Base-by-base conservation (phyloP, 352 stramenopile genomes). In the Phytophthora fragariae region DNA sequence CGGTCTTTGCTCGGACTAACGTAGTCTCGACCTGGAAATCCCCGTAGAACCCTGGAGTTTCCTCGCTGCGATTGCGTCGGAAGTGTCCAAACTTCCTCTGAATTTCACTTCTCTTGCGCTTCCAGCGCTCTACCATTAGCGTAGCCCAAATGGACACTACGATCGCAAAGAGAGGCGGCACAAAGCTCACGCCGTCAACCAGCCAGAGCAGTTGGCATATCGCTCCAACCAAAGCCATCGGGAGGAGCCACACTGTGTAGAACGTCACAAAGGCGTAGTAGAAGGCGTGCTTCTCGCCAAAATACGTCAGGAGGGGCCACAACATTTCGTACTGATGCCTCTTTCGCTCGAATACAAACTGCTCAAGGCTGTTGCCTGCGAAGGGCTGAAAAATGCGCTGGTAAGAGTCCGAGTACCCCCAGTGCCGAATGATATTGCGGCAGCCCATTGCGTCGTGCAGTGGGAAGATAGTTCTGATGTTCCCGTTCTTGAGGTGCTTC, bases 71-170 rank as follows among this genome's bases (percentile, higher is more conserved):
- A 65, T 90, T 92, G 63, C 80, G 80, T 61, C 80, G 79, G 44
- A 89, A 88, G 57, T 90, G 90, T 58, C 92, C 93, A 76, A 96
- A 98, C 17, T 78, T 87, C 33, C 85, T 72, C 33, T 92, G 82
- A 53, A 97, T 89, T 67, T 91, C 83, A 33, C 84, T 89, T 44
- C 91, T 79, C 68, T 98, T 96, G 46, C 91, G 92, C 68, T 97
- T 97, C 92, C 92, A 98, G 15, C 85, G 86, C 76, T 98, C 92
- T 7, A 98, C 82, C 57, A 98, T 68, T 4, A 96, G 63, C 49
- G 93, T 94, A 4, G 87, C 88, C 92, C 91, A 97, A 57, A 98
- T 83, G 44, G 82, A 87, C 27, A 98, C 90, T 21, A 96, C 79
- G 41, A 97, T 75, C 0, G 83, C 83, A 46, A 92, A 91, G 3